Percentiles rank a stretch among this genome's conserved stretches.
Evolutionary conservation across 140 eudicot genomes (phyloP).

Genomic region (Flaveria floridana): DNA sequence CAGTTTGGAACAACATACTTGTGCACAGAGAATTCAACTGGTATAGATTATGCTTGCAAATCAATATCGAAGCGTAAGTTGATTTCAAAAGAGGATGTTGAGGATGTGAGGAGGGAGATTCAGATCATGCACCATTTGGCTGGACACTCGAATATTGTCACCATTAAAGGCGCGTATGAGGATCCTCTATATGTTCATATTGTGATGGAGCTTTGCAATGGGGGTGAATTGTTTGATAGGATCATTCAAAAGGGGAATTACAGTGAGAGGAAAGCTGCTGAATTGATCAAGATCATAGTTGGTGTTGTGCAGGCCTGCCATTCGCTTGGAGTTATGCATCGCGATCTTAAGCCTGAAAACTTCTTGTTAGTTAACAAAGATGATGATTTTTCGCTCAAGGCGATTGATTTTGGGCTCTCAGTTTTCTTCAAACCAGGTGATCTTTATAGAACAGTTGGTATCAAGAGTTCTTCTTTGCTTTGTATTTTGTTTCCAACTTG

Average conservation of each 20-base stretch:
- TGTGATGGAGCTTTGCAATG: conserved; percentile 21
- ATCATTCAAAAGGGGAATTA: conserved; percentile 18
- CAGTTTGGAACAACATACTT: conserved; percentile 19
- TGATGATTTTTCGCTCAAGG: conserved; percentile 21
- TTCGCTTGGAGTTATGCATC: conserved; percentile 27
- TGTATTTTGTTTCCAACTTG: neutral
- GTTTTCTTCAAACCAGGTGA: conserved; percentile 25
- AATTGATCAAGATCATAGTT: conserved; percentile 20
- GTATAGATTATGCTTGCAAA: conserved; percentile 15
- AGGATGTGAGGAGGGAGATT: conserved; percentile 25
- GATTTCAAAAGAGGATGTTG: conserved; percentile 14
- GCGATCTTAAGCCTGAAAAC: conserved; percentile 23
- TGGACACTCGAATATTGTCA: conserved; percentile 18
- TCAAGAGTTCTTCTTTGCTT: neutral
- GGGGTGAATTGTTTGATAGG: conserved; percentile 20
- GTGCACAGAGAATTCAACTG: conserved; percentile 10
- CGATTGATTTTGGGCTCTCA: conserved; percentile 24
- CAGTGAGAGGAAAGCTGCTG: conserved; percentile 15
- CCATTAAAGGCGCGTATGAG: conserved; percentile 24
- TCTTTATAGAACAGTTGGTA: neutral
- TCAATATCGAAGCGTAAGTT: conserved; percentile 14
- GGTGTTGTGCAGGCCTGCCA: conserved; percentile 17
- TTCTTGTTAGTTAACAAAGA: conserved; percentile 20
- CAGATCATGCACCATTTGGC: conserved; percentile 26
- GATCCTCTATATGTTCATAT: conserved; percentile 23